Conservation (phyloP, 306 rosid genomes). For the Fagus crenata region DNA sequence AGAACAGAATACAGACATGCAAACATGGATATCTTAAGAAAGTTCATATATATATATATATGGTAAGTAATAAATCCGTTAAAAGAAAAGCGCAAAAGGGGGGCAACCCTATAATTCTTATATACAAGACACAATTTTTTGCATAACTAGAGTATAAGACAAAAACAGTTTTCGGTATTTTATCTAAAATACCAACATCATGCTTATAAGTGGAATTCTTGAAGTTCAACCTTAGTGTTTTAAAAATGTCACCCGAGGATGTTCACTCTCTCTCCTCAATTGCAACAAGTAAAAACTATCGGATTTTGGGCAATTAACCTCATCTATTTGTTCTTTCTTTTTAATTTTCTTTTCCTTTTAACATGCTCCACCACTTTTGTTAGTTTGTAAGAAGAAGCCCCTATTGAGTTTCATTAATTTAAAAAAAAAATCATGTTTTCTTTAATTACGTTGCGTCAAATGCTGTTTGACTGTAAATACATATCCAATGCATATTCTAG, state of each 20-base stretch:
- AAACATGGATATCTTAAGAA: no score
- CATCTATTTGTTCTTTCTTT: neutral
- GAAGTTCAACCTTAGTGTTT: no score
- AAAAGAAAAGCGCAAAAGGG: no score
- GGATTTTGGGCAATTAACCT: neutral
- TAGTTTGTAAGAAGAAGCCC: neutral
- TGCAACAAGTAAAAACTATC: neutral
- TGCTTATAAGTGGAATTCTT: neutral
- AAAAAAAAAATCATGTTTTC: neutral
- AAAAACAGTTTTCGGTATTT: neutral
- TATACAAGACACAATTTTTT: neutral
- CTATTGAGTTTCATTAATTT: neutral
- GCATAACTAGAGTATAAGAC: neutral
- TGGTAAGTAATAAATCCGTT: no score
- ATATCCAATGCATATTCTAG: neutral
- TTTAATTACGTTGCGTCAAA: neutral
- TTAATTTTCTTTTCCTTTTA: neutral
- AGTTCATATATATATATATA: no score
- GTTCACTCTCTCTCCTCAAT: neutral
- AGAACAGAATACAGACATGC: no score
- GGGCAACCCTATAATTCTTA: no score
- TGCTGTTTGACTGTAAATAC: neutral
- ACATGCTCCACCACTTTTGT: neutral
- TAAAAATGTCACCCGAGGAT: no score
- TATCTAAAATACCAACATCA: neutral